Evolutionary conservation across 495 filamentous ascomycete genomes (phyloP), one percentile per base, ranked within the genome.

Genomic region (Penicillium flavigenum): DNA sequence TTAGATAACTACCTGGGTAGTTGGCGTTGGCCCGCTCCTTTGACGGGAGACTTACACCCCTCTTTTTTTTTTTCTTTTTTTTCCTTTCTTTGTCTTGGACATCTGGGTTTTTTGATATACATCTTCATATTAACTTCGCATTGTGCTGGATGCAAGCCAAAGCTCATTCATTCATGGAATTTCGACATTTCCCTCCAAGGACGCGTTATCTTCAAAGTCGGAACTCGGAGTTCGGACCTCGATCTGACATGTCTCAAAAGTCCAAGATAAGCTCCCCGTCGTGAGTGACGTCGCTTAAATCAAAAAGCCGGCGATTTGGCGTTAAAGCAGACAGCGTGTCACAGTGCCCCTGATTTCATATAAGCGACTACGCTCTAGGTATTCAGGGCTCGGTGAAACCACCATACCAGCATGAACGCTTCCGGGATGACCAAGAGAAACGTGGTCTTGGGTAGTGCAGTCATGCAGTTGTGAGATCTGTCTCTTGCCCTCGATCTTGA

Each of bases 171-270:
- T 36, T 36, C 5, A 16, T n/a, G 1, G 5, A 16, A 38, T n/a
- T 16, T 5, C 14, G 0, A 16, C 14, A 16, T 11, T 26, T 26
- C 24, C 24, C 24, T 12, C 31, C 31, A 32, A 11, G 31, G 31
- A 34, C 31, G 29, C 29, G 29, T 39, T 19, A 53, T 53, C 50
- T 52, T 2, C 4, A 31, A 26, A 11, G 10, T 32, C 46, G 46
- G 46, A 31, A n/a, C 27, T 55, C 53, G 53, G 53, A 47, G 31
- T 16, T 54, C 34, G 53, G 51, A 7, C 31, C 31, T 54, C 34
- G n/a, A 47, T n/a, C 22, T 26, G 41, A 47, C 50, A 29, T 8
- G 45, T 48, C 46, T 26, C 22, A 27, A 27, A 7, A 12, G 11
- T 11, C 20, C 10, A 26, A 5, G 2, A 24, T 44, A 19, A 24